These are phyloP conservation scores for Phialophora expanda DNA, from an alignment of 2,329 filamentous ascomycete genomes.

Conservation along the genomic window DNA sequence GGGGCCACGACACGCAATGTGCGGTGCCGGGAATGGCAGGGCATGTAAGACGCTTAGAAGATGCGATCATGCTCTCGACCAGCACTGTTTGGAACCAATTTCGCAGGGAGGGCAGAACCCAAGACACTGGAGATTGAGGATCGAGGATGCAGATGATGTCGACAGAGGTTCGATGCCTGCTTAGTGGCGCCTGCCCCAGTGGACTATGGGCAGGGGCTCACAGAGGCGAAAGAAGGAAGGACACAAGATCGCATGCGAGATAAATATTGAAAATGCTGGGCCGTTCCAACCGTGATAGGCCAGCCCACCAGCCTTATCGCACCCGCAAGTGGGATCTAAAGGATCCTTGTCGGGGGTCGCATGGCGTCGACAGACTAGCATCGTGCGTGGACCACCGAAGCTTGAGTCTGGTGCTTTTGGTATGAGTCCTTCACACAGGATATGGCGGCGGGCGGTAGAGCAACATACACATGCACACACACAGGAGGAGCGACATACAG, in stretches of 20 bases:
- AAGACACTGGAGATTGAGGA: not conserved
- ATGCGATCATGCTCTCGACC: not conserved
- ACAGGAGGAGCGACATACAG: not conserved
- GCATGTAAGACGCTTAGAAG: not conserved
- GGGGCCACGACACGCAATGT: not conserved
- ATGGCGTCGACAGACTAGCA: not conserved
- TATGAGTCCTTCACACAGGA: not conserved
- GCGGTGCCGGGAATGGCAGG: not conserved
- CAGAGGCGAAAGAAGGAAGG: not conserved
- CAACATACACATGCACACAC: not conserved
- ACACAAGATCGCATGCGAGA: slow-evolving; percentile 6
- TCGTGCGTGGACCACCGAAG: not conserved
- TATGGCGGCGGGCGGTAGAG: not conserved
- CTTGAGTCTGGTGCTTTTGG: not conserved
- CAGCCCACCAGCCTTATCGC: not conserved
- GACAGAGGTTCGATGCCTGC: not conserved
- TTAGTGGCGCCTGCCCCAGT: not conserved
- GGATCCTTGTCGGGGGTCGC: not conserved
- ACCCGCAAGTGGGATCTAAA: not conserved
- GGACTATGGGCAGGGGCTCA: not conserved
- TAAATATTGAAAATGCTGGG: slow-evolving; percentile 4
- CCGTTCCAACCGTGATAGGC: not conserved
- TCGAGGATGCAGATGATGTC: not conserved
- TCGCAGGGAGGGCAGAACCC: not conserved
- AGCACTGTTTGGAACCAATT: not conserved